phyloP scores from a whole-genome alignment of 2,329 filamentous ascomycete genomes.

The Dichotomopilus funicola region DNA sequence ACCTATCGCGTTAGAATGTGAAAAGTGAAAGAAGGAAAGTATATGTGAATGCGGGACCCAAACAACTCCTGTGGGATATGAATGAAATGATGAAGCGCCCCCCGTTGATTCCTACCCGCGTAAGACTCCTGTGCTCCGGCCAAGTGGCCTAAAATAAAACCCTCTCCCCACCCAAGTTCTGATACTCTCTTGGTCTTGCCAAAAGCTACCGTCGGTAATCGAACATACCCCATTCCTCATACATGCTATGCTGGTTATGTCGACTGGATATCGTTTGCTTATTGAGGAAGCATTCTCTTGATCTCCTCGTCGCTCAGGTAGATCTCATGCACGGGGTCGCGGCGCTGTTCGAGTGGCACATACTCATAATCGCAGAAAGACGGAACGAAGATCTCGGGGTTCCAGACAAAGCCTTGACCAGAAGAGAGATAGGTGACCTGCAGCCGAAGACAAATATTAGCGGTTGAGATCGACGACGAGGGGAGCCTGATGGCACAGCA shows the following conservation, averaged over 20 bases:
- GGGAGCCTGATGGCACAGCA: background rate
- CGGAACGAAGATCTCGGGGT: slow-evolving; percentile 77
- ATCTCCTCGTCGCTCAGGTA: slow-evolving; percentile 70
- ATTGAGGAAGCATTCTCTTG: slow-evolving; percentile 60
- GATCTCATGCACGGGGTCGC: slow-evolving; percentile 74
- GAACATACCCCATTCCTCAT: too few species aligned
- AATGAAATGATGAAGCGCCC: background rate
- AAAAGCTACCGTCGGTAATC: too few species aligned
- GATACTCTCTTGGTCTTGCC: too few species aligned
- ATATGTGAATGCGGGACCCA: slow-evolving; percentile 5
- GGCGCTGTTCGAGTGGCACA: slow-evolving; percentile 65
- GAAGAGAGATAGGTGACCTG: slow-evolving; percentile 76
- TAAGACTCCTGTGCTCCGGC: slow-evolving; percentile 3
- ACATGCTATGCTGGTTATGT: background rate
- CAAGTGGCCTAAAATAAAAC: background rate
- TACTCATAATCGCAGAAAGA: slow-evolving; percentile 72
- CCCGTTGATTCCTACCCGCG: background rate
- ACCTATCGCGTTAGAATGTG: too few species aligned
- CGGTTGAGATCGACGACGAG: background rate
- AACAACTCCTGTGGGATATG: slow-evolving; percentile 7
- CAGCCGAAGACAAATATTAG: slow-evolving; percentile 5
- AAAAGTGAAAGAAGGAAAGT: background rate
- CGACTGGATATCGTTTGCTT: slow-evolving; percentile 18
- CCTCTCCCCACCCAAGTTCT: too few species aligned
- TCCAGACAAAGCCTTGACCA: slow-evolving; percentile 77